Conservation (phyloP, 495 filamentous ascomycete genomes). For the Xylaria curta region DNA sequence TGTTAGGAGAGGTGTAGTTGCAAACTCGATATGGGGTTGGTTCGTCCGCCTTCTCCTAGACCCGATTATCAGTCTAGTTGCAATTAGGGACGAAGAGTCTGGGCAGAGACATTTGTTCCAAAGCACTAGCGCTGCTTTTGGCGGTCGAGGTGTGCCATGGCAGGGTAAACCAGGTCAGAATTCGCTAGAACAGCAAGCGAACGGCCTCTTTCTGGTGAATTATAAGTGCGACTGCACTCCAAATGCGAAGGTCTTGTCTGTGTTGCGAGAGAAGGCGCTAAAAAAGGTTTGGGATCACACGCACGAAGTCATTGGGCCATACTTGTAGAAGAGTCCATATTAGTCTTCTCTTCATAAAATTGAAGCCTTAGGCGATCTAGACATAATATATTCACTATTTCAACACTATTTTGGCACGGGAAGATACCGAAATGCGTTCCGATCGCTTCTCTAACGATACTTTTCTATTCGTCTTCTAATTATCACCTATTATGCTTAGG, state of each 20-base stretch:
- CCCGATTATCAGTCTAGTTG: conserved; percentile 31
- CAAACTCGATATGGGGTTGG: conserved; percentile 32
- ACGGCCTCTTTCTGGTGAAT: conserved; percentile 43
- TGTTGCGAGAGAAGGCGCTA: conserved; percentile 35
- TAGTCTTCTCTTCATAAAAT: not conserved
- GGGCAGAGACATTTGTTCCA: conserved; percentile 43
- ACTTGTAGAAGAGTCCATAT: conserved; percentile 27
- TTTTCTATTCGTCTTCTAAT: not conserved
- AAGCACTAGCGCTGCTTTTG: conserved; percentile 43
- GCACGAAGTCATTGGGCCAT: conserved; percentile 36
- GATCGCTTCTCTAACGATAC: not conserved
- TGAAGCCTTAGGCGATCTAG: not conserved
- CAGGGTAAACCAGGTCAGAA: conserved; percentile 36
- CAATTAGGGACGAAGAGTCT: conserved; percentile 36
- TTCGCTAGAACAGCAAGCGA: conserved; percentile 26
- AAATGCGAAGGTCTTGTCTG: conserved; percentile 40
- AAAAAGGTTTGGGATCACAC: conserved; percentile 43
- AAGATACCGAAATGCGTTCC: not conserved
- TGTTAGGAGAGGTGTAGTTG: conserved; percentile 36
- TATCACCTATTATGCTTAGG: not conserved
- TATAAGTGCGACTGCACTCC: conserved; percentile 38
- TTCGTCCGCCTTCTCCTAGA: conserved; percentile 35
- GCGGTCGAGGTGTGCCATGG: conserved; percentile 39
- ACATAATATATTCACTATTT: not conserved
- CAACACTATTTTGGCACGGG: not conserved